These are phyloP conservation scores for Diaporthe destruens DNA, from an alignment of 2,329 filamentous ascomycete genomes.

Conservation along the genomic window DNA sequence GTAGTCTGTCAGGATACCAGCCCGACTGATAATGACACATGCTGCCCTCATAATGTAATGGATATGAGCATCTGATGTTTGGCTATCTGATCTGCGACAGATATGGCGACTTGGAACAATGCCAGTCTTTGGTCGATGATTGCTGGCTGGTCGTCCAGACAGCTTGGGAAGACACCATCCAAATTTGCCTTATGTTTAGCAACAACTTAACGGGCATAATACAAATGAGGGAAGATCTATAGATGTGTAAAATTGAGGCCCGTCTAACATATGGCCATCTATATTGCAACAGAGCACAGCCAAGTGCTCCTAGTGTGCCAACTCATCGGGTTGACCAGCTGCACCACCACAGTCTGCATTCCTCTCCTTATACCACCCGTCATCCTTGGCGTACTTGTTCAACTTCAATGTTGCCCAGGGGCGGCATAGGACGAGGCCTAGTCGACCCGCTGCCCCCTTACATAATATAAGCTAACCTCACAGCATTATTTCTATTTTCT, in stretches of 20 bases:
- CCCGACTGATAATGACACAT: too few relatives aligned
- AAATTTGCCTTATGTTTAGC: neutral
- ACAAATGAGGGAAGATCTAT: neutral
- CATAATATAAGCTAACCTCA: too few relatives aligned
- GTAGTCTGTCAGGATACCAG: too few relatives aligned
- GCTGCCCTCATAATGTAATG: neutral
- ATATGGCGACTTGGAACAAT: neutral
- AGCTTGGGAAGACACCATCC: too few relatives aligned
- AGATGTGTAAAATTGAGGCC: neutral
- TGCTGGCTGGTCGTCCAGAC: too few relatives aligned
- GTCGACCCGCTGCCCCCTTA: too few relatives aligned
- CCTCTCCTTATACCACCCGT: neutral
- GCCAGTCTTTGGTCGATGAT: neutral
- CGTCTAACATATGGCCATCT: neutral
- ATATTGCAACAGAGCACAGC: neutral
- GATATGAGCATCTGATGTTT: neutral
- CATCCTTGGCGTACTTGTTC: conserved; percentile 1
- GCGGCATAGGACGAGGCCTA: neutral
- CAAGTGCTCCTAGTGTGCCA: neutral
- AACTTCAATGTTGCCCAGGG: neutral
- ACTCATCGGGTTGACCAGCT: neutral
- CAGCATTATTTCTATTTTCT: too few relatives aligned
- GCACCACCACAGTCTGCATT: conserved; percentile 2
- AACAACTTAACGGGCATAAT: neutral
- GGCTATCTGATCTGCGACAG: neutral